phyloP scores from a whole-genome alignment of 2,329 filamentous ascomycete genomes.

The Colletotrichum higginsianum region DNA sequence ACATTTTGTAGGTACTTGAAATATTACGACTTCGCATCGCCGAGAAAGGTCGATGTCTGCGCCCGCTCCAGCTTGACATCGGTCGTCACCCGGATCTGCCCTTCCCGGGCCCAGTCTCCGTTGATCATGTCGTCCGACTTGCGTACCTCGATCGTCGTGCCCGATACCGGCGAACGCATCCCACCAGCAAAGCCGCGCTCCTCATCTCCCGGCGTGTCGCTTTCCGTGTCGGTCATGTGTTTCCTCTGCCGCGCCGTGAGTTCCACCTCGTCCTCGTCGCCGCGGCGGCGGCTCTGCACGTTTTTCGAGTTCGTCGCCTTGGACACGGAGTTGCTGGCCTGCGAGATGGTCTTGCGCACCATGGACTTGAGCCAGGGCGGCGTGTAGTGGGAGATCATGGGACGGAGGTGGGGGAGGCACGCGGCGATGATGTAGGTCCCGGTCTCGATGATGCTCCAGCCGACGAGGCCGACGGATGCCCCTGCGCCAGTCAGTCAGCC shows the following conservation, averaged over 20 bases:
- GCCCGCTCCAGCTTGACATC: slow-evolving; percentile 33
- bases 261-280: slow-evolving; percentile 36
- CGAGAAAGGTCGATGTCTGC: slow-evolving; percentile 25
- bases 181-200: slow-evolving; percentile 24
- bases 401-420: slow-evolving; percentile 46
- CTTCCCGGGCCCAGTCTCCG: slow-evolving; percentile 17
- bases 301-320: slow-evolving; percentile 14
- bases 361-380: slow-evolving; percentile 38
- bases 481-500: slow-evolving; percentile 12
- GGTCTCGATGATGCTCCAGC: slow-evolving; percentile 39
- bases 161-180: slow-evolving; percentile 13
- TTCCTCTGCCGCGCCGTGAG: slow-evolving; percentile 31
- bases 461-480: slow-evolving; percentile 38
- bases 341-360: slow-evolving; percentile 34
- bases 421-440: slow-evolving; percentile 46
- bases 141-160: slow-evolving; percentile 31
- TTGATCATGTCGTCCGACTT: slow-evolving; percentile 27
- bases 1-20: not conserved
- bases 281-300: slow-evolving; percentile 2
- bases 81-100: slow-evolving; percentile 32
- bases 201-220: slow-evolving; percentile 12
- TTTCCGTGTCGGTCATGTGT: slow-evolving; percentile 4
- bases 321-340: slow-evolving; percentile 34
- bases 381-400: slow-evolving; percentile 43
- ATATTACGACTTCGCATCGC: not conserved